Evolutionary conservation across 179 eudicot species (phyloP), one percentile per base, ranked within the genome.

Genomic region (Carnegiea gigantea): DNA sequence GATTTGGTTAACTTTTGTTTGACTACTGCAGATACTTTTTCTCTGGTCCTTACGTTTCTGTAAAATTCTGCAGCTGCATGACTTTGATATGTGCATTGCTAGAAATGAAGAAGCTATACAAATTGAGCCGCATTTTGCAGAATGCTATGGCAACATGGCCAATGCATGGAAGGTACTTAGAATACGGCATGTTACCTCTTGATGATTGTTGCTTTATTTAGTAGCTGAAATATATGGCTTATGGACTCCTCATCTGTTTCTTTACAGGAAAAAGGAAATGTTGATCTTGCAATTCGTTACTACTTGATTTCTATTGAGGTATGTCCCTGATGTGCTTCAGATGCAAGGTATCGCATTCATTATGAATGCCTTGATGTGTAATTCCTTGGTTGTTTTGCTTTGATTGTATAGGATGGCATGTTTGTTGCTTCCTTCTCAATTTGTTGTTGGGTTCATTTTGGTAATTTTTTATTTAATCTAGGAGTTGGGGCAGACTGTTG

Each of bases 91-190:
- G 88, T 95, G 98, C 89, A 88, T 94, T 67, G 88, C 92, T 13
- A 95, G 89, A 81, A 95, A 95, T 87, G 98, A 95, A 85, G 99
- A 94, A 88, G 99, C 99, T 82, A 86, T 94, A 79, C 89, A 80
- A 70, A 91, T 95, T 84, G 95, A 95, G 77, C 92, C 97, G 53
- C 91, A 88, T 60, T 95, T 95, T 86, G 99, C 98, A 0, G 99
- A 95, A 90, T 94, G 98, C 86, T 94, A 86, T 84, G 99, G 99
- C 64, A 95, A 95, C 85, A 91, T 95, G 97, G 99, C 98, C 57
- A 95, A 95, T 87, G 99, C 99, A 70, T 95, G 94, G 98, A 95
- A 95, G 99, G 99, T 93, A 83, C 78, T 71, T 12, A 33, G 77
- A 70, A 53, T n/a, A 54, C 64, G 46, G 44, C 33, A n/a, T 53